Evolutionary conservation across 495 filamentous ascomycete species (phyloP).

Genomic region (Paragyromitra xinjiangensis): DNA sequence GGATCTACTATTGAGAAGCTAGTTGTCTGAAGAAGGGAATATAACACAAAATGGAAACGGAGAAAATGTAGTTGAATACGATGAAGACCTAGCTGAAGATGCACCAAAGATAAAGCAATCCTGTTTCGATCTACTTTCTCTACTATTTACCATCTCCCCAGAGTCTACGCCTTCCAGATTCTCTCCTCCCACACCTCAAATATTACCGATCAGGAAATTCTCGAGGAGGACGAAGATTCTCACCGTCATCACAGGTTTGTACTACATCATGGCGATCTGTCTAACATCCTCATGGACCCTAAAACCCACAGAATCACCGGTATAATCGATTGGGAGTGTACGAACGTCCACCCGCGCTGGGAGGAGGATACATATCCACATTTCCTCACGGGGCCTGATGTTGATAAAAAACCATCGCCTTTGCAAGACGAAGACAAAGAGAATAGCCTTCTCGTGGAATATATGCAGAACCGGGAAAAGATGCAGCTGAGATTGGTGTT

Average conservation of each 20-base stretch:
- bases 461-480: conserved; percentile 46
- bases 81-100: conserved; percentile 37
- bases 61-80: conserved; percentile 21
- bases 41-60: conserved; percentile 24
- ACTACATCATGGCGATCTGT: conserved; percentile 62
- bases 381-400: conserved; percentile 58
- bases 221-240: neutral
- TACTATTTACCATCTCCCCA: conserved; percentile 30
- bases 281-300: conserved; percentile 65
- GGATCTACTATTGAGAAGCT: conserved; percentile 26
- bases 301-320: conserved; percentile 60
- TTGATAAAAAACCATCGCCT: conserved; percentile 57
- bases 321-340: conserved; percentile 67
- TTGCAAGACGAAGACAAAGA: conserved; percentile 58
- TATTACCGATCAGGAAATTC: conserved; percentile 37
- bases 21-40: conserved; percentile 26
- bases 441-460: conserved; percentile 51
- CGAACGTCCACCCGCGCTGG: conserved; percentile 64
- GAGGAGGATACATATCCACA: conserved; percentile 61
- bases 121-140: neutral
- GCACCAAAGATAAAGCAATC: conserved; percentile 22
- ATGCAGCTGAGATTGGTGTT: conserved; percentile 28
- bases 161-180: conserved; percentile 18
- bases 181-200: neutral
- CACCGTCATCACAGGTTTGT: conserved; percentile 37